Conservation (phyloP, 257 asterid genomes). For the Solanum pinnatisectum region DNA sequence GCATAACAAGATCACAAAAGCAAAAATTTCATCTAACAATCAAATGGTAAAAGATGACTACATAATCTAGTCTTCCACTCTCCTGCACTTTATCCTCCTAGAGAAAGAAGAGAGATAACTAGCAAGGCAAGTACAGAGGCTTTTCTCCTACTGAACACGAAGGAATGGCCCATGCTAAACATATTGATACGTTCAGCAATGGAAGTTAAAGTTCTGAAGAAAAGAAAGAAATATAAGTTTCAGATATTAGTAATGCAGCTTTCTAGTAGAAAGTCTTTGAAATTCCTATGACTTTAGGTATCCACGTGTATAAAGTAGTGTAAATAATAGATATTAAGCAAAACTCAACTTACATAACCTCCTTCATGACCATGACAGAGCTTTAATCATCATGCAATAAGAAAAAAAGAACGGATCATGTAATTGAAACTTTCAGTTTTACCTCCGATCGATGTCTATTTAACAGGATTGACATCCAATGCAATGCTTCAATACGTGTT, state of each 20-base stretch:
- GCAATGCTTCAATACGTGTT: slow-evolving; percentile 93
- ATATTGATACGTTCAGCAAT: not conserved
- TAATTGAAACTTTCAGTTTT: not conserved
- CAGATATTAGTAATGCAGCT: not conserved
- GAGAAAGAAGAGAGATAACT: not conserved
- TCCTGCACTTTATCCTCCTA: not conserved
- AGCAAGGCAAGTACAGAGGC: not conserved
- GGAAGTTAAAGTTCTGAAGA: not conserved
- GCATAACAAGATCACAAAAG: not conserved
- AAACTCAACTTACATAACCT: not conserved
- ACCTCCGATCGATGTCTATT: slow-evolving; percentile 74
- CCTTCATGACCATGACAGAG: not conserved
- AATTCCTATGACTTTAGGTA: not conserved
- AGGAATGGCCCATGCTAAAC: not conserved
- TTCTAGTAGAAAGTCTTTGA: not conserved
- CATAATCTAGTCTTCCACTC: not conserved
- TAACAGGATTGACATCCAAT: slow-evolving; percentile 80
- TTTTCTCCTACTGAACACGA: not conserved
- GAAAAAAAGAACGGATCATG: not conserved
- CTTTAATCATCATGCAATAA: not conserved
- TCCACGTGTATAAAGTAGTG: not conserved
- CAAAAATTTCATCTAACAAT: not conserved
- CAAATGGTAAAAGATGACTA: not conserved
- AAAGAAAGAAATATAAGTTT: not conserved
- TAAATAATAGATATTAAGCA: not conserved